A percentile compares a stretch with the other conserved stretches of the same genome.
Evolutionary conservation across 768 basidiomycete genomes (phyloP).

Genomic region (Kwoniella heveanensis): DNA sequence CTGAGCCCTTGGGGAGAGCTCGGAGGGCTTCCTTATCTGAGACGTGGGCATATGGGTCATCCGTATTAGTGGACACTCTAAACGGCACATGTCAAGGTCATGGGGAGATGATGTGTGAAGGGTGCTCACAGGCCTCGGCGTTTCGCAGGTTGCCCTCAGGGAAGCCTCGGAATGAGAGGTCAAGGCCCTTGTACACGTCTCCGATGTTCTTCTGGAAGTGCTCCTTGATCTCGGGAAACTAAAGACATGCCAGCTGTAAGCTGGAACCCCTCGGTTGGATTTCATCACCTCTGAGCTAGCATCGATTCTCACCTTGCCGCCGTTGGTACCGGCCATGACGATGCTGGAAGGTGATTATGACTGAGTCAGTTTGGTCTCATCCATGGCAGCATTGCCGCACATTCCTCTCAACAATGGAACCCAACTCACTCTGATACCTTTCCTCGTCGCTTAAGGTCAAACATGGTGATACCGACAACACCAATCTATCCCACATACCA

Average conservation of each 20-base stretch:
- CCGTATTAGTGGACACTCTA: not conserved
- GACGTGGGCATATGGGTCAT: not conserved
- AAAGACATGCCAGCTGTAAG: not conserved
- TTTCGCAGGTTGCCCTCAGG: slow-evolving; percentile 71
- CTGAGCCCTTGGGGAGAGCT: slow-evolving; percentile 74
- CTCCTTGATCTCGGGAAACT: slow-evolving; percentile 80
- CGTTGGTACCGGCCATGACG: slow-evolving; percentile 87
- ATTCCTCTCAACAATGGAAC: too few species aligned
- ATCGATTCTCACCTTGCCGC: slow-evolving; percentile 59
- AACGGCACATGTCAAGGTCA: not conserved
- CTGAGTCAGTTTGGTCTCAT: not conserved
- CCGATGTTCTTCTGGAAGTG: slow-evolving; percentile 83
- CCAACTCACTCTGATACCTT: slow-evolving; percentile 62
- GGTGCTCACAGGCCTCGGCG: slow-evolving; percentile 78
- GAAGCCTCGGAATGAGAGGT: slow-evolving; percentile 78
- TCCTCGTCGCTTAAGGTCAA: slow-evolving; percentile 80
- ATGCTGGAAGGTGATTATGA: slow-evolving; percentile 19
- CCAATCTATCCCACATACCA: slow-evolving; percentile 54
- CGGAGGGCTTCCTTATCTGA: slow-evolving; percentile 61
- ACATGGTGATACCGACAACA: slow-evolving; percentile 87
- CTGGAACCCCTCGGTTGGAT: not conserved
- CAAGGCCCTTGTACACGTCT: slow-evolving; percentile 82
- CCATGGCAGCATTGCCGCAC: too few species aligned
- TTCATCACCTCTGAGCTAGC: not conserved
- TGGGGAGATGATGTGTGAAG: too few species aligned